phyloP scores from a whole-genome alignment of 192 early-diverging fungal genomes.

The Backusella circina region DNA sequence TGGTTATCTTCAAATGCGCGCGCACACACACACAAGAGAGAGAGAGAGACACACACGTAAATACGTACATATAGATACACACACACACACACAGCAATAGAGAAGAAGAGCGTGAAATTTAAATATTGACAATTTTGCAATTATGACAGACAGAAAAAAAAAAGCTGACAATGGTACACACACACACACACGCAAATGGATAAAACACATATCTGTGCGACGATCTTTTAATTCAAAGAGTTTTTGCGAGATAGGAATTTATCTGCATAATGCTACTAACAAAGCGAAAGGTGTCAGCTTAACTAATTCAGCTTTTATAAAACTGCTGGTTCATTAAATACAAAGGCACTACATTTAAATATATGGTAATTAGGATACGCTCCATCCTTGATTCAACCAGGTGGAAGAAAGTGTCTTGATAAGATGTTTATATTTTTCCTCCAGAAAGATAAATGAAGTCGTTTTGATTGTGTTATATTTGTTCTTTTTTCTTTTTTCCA shows the following conservation, averaged over 20 bases:
- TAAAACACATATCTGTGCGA: neutral
- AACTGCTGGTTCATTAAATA: neutral
- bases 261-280: neutral
- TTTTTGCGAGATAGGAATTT: neutral
- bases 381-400: neutral
- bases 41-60: no score
- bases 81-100: no score
- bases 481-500: neutral
- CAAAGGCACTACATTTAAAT: neutral
- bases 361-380: neutral
- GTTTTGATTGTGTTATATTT: neutral
- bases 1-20: no score
- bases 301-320: neutral
- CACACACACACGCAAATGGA: neutral
- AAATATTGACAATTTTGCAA: no score
- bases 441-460: no score
- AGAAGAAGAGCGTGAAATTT: no score
- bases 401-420: neutral
- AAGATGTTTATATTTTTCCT: neutral
- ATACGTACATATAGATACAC: no score
- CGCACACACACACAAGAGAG: no score
- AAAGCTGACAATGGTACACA: neutral
- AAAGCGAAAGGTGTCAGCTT: neutral
- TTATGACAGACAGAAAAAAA: neutral
- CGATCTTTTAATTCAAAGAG: neutral